These are phyloP conservation scores for Phallus indusiatus DNA, from an alignment of 768 basidiomycete genomes.

Conservation along the genomic window DNA sequence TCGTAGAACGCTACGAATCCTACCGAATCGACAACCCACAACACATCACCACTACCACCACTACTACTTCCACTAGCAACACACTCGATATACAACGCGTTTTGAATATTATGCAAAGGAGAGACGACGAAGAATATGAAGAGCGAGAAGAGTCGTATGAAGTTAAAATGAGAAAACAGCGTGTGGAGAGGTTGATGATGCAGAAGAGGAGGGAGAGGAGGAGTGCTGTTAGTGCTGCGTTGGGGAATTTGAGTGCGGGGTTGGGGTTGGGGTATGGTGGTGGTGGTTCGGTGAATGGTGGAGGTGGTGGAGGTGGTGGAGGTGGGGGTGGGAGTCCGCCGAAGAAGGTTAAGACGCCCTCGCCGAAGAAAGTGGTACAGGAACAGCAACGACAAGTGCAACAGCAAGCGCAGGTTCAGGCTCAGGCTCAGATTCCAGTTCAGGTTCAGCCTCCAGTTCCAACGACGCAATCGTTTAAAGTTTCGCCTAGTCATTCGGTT, in stretches of 20 bases:
- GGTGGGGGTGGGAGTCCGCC: background rate
- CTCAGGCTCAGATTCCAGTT: background rate
- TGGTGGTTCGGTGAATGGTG: background rate
- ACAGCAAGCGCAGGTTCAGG: background rate
- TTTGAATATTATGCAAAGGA: background rate
- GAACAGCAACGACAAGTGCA: too few species aligned
- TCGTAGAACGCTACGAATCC: conserved; percentile 55
- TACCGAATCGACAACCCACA: conserved; percentile 38
- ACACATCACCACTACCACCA: conserved; percentile 27
- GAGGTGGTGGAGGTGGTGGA: background rate
- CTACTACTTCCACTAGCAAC: conserved; percentile 12
- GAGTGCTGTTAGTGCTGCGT: conserved; percentile 10
- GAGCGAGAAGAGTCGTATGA: background rate
- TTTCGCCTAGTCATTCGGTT: background rate
- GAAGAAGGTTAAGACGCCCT: background rate
- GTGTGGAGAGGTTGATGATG: background rate
- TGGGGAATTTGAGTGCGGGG: background rate
- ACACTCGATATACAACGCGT: conserved; percentile 7
- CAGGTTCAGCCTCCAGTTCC: background rate
- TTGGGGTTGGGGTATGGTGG: conserved; percentile 7
- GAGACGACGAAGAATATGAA: conserved; percentile 4
- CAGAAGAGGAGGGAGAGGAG: conserved; percentile 18
- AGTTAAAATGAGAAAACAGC: background rate
- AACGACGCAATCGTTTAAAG: background rate
- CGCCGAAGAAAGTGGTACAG: background rate